Evolutionary conservation across 371 early-diverging fungal species (phyloP), one percentile per base, ranked within the genome.

Genomic region (Mucor piriformis): DNA sequence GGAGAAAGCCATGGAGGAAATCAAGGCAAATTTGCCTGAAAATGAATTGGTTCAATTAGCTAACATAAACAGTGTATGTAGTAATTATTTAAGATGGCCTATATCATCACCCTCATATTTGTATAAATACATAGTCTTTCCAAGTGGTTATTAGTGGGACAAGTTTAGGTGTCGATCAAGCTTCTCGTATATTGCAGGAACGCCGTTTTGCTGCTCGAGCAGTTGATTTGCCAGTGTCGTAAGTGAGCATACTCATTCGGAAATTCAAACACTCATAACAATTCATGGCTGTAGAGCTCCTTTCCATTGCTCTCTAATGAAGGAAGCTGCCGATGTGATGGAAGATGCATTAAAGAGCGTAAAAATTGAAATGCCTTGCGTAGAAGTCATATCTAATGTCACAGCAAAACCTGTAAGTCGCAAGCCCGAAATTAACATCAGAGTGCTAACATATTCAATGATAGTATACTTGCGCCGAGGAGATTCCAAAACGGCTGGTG

Each of bases 81-180:
- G 16, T 7, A 15, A n/a, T n/a, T n/a, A n/a, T n/a, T 38, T 15
- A 38, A 4, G 5, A 27, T 43, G 25, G 24, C 27, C 18, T 33
- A 33, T 33, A 13, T 13, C n/a, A 15, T 16, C 5, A 38, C 1
- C 13, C n/a, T 38, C 12, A 12, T 38, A 38, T n/a, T 42, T 18
- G n/a, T 18, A 11, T n/a, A 18, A 18, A 18, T 12, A 18, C 47
- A 38, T 64, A 86, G 74, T 82, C 86, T 33, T 84, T 86, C 61
- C 89, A 97, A 82, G 84, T 93, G 2, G 96, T 96, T 0, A 85
- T 97, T 47, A 93, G 93, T 63, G 98, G 98, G 20, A 95, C 95
- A 8, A 80, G 78, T 6, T 69, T 82, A 46, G 97, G 95, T 8
- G 95, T 96, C 15, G 93, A 95, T 55, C 80, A 87, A 57, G 95